Conservation (phyloP, 176 grass and related monocot genomes). For the Canna indica region DNA sequence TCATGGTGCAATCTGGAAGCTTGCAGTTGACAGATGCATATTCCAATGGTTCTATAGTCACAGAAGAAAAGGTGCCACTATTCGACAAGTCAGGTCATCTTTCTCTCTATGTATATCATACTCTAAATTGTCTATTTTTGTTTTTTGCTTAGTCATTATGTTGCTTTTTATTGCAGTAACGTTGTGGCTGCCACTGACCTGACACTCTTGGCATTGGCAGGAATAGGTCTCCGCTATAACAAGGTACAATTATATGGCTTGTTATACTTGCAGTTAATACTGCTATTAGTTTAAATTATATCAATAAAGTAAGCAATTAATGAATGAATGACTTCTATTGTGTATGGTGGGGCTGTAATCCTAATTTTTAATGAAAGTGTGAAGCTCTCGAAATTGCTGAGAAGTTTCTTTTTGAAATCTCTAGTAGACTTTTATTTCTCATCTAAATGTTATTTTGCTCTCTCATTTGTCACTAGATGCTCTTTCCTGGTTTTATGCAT, state of each 20-base stretch:
- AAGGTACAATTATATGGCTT: conserved; percentile 45
- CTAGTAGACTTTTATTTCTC: not conserved
- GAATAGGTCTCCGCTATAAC: conserved; percentile 58
- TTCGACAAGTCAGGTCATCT: conserved; percentile 91
- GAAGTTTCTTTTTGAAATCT: not conserved
- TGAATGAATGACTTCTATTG: not conserved
- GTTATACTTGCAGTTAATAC: not conserved
- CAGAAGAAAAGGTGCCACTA: conserved; percentile 88
- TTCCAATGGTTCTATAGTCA: conserved; percentile 64
- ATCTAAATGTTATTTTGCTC: no score
- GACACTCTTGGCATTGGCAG: conserved; percentile 86
- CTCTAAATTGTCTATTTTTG: not conserved
- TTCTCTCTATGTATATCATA: not conserved
- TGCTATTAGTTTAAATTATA: not conserved
- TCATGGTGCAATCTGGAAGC: conserved; percentile 96
- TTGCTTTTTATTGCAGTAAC: conserved; percentile 58
- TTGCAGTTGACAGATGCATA: conserved; percentile 74
- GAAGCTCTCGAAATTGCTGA: not conserved
- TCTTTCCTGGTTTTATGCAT: no score
- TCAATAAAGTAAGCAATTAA: not conserved
- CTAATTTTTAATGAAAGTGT: not conserved
- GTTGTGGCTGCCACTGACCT: conserved; percentile 96
- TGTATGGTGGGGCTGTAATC: not conserved
- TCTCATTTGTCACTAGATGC: no score
- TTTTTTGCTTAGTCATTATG: not conserved